Conservation (phyloP, 1,284 basidiomycete species). For the Cystobasidium pallidum region DNA sequence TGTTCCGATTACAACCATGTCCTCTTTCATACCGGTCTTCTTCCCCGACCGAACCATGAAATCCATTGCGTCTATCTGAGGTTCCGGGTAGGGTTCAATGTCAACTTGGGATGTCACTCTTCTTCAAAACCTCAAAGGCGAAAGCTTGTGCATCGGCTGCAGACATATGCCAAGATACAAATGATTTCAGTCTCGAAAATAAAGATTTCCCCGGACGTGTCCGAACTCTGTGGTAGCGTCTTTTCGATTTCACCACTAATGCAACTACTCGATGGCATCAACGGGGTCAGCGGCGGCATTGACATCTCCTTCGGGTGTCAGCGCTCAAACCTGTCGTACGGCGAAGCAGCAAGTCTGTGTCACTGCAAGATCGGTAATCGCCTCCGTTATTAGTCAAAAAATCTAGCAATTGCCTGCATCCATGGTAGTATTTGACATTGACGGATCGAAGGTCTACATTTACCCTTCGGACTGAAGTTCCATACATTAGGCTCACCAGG, state of each 20-base stretch:
- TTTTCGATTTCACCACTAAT: not conserved
- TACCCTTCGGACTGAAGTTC: not conserved
- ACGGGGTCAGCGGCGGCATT: conserved; percentile 35
- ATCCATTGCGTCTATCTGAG: conserved; percentile 51
- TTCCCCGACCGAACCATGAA: conserved; percentile 41
- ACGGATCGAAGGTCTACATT: not conserved
- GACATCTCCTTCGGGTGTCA: conserved; percentile 27
- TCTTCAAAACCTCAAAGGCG: conserved; percentile 35
- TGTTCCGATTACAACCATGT: conserved; percentile 36
- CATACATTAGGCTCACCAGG: too few species aligned
- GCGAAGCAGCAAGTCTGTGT: not conserved
- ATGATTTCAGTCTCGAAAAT: conserved; percentile 51
- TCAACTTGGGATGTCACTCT: conserved; percentile 46
- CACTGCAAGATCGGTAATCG: not conserved
- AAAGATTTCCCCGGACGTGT: conserved; percentile 50
- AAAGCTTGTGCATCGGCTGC: conserved; percentile 33
- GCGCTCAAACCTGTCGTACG: conserved; percentile 12
- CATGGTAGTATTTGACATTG: not conserved
- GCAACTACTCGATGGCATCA: conserved; percentile 1
- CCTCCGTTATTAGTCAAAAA: not conserved
- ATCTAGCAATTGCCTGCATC: not conserved
- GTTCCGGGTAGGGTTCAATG: conserved; percentile 48
- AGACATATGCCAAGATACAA: conserved; percentile 49
- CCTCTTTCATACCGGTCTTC: conserved; percentile 40
- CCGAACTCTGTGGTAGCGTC: not conserved